phyloP scores from a whole-genome alignment of 2,329 filamentous ascomycete species.

The Ramichloridium luteum region DNA sequence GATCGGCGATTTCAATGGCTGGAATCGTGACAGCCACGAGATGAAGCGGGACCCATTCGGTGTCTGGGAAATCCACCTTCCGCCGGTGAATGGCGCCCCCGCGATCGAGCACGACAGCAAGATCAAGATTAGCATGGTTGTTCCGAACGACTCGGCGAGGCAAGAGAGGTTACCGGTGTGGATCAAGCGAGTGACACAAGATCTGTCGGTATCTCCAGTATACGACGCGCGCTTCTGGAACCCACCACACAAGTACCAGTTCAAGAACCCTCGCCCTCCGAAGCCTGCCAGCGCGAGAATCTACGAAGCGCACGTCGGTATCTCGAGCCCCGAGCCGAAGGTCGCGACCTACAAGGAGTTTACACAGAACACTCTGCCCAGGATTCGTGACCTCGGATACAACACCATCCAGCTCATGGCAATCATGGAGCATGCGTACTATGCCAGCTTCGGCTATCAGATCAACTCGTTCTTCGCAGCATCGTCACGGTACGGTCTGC shows the following conservation, averaged over 20 bases:
- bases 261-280: conserved; percentile 70
- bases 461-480: conserved; percentile 98
- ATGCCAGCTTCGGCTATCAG: conserved; percentile 97
- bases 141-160: conserved; percentile 60
- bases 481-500: conserved; percentile 84
- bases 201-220: conserved; percentile 73
- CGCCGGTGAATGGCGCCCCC: conserved; percentile 61
- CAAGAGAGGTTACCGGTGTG: conserved; percentile 86
- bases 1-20: conserved; percentile 91
- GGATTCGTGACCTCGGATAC: conserved; percentile 83
- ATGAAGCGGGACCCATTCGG: conserved; percentile 83
- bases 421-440: conserved; percentile 98
- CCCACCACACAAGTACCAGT: conserved; percentile 72
- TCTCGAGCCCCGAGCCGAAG: conserved; percentile 77
- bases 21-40: conserved; percentile 69
- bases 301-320: conserved; percentile 97
- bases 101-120: conserved; percentile 89
- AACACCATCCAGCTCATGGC: conserved; percentile 98
- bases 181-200: conserved; percentile 96
- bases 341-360: conserved; percentile 97
- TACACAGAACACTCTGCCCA: conserved; percentile 77
- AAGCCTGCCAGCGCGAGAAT: conserved; percentile 81
- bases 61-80: conserved; percentile 71
- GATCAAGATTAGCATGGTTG: conserved; percentile 77
- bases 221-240: conserved; percentile 99